A percentile compares a stretch with the other conserved stretches of the same genome.
Conservation (phyloP, 805 yeast genomes). For the Lipomyces orientalis region DNA sequence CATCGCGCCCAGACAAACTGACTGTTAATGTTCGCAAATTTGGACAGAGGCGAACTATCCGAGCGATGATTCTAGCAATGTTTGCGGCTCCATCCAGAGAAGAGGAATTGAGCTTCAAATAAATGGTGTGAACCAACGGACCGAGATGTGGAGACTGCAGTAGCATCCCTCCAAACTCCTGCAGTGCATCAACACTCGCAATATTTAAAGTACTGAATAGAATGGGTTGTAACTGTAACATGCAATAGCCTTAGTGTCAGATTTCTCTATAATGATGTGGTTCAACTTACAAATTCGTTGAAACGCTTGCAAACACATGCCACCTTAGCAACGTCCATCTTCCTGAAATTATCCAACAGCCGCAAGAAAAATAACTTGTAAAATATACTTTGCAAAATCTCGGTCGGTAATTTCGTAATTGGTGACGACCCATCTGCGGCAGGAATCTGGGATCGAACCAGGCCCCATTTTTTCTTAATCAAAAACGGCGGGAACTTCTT, state of each 20-base stretch:
- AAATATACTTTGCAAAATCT: constrained; percentile 23
- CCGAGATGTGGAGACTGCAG: constrained; percentile 14
- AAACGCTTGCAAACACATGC: constrained; percentile 15
- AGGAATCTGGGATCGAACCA: constrained; percentile 26
- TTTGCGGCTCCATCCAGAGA: constrained; percentile 4
- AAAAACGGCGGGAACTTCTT: constrained; percentile 19
- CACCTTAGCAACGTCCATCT: constrained; percentile 21
- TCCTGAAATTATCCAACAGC: constrained; percentile 14
- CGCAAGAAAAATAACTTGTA: constrained; percentile 19
- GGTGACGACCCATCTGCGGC: constrained; percentile 24
- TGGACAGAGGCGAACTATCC: constrained; percentile 10
- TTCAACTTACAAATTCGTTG: constrained; percentile 1
- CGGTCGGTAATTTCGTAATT: constrained; percentile 23
- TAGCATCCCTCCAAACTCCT: constrained; percentile 13
- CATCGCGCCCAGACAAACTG: constrained; percentile 16
- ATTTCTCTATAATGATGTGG: neutral
- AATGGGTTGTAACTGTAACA: constrained; percentile 23
- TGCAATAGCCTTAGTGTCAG: neutral
- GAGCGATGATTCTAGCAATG: constrained; percentile 2
- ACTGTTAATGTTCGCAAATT: constrained; percentile 20
- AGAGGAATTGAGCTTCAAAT: constrained; percentile 15
- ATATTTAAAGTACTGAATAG: constrained; percentile 13
- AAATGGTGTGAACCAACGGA: constrained; percentile 10
- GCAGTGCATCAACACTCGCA: constrained; percentile 7
- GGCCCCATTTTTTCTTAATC: constrained; percentile 24